Evolutionary conservation across 1,139 yeast genomes (phyloP).

Genomic region (Blastobotrys malaysiensis): DNA sequence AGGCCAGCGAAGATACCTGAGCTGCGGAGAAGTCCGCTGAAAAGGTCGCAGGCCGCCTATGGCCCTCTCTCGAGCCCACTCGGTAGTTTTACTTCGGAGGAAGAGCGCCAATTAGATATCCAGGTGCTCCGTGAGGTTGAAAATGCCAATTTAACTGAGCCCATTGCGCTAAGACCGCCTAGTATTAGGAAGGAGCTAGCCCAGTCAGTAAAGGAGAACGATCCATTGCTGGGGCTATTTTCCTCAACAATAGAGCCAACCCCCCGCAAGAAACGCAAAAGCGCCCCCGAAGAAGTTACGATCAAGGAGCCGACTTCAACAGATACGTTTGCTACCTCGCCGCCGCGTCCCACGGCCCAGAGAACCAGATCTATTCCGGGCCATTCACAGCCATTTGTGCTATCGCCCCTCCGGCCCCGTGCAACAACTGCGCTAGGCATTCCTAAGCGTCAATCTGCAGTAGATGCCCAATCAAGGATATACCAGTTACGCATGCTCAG

Average conservation of each 20-base stretch:
- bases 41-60: neutral
- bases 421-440: neutral
- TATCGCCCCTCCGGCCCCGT: neutral
- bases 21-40: neutral
- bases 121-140: neutral
- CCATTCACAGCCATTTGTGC: neutral
- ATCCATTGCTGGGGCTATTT: neutral
- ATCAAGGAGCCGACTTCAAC: neutral
- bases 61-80: neutral
- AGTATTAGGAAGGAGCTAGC: neutral
- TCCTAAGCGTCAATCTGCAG: neutral
- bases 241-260: neutral
- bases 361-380: neutral
- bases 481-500: neutral
- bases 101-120: neutral
- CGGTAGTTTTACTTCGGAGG: neutral
- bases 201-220: neutral
- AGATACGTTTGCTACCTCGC: neutral
- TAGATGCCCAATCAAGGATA: neutral
- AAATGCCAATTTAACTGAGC: neutral
- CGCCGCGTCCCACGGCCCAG: neutral
- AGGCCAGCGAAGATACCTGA: neutral
- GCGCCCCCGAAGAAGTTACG: neutral
- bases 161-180: neutral
- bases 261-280: neutral